These are phyloP conservation scores for Collybia mongolica DNA, from an alignment of 768 basidiomycete species.

Conservation along the genomic window DNA sequence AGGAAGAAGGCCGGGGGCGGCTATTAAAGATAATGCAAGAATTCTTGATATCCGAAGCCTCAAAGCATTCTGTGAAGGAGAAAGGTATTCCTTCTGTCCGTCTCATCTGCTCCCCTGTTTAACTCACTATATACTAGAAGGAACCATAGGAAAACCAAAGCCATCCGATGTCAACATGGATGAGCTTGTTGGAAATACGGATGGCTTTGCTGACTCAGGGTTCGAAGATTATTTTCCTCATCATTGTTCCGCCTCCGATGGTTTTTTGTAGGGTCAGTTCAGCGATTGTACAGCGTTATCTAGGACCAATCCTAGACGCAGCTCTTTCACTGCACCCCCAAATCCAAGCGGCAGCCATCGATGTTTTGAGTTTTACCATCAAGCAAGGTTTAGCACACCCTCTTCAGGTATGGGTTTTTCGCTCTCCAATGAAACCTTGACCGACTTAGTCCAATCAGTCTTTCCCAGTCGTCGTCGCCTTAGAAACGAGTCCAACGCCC, in stretches of 20 bases:
- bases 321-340: conserved; percentile 68
- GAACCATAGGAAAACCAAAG: conserved; percentile 42
- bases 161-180: conserved; percentile 76
- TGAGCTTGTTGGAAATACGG: conserved; percentile 92
- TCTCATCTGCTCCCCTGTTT: neutral
- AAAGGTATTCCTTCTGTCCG: conserved; percentile 44
- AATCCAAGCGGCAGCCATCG: conserved; percentile 82
- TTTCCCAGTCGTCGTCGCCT: conserved; percentile 86
- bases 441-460: conserved; percentile 45
- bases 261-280: conserved; percentile 77
- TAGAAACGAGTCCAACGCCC: conserved; percentile 79
- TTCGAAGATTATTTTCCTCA: conserved; percentile 31
- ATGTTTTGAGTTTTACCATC: conserved; percentile 89
- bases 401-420: conserved; percentile 57
- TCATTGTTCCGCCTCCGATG: neutral
- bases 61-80: conserved; percentile 71
- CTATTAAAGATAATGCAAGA: conserved; percentile 89
- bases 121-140: conserved; percentile 27
- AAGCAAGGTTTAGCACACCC: conserved; percentile 96
- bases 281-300: conserved; percentile 90
- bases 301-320: conserved; percentile 77
- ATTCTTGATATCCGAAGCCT: conserved; percentile 81
- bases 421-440: neutral
- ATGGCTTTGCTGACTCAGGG: conserved; percentile 97
- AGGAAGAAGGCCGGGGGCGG: conserved; percentile 70